Percentiles rank a stretch among this genome's conserved stretches.
Evolutionary conservation across 2,329 filamentous ascomycete species (phyloP).

Genomic region (Alternaria triticimaculans): DNA sequence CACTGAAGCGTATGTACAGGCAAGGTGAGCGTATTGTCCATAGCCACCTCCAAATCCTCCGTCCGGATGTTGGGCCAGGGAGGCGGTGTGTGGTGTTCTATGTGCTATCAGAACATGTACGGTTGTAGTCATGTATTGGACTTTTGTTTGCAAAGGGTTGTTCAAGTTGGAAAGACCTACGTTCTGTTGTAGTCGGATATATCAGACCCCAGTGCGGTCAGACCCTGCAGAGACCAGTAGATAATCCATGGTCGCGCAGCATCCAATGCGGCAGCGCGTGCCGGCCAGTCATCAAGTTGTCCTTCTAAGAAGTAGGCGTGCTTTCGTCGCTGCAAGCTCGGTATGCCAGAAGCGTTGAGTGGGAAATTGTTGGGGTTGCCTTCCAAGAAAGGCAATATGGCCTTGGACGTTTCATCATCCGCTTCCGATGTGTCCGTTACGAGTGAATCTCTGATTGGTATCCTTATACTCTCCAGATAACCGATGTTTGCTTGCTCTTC

Average conservation of each 20-base stretch:
- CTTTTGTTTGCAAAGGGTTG: background rate
- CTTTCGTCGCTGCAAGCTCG: slow-evolving; percentile 69
- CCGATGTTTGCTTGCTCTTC: slow-evolving; percentile 39
- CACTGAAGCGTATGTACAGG: slow-evolving; percentile 84
- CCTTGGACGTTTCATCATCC: slow-evolving; percentile 72
- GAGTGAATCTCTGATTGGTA: slow-evolving; percentile 70
- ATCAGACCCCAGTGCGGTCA: slow-evolving; percentile 80
- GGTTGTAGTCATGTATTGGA: background rate
- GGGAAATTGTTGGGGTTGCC: slow-evolving; percentile 58
- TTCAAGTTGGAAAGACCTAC: slow-evolving; percentile 48
- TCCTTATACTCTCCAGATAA: slow-evolving; percentile 38
- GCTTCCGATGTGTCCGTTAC: slow-evolving; percentile 70
- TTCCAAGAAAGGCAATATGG: slow-evolving; percentile 72
- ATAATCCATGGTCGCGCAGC: slow-evolving; percentile 91
- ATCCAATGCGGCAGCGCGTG: slow-evolving; percentile 76
- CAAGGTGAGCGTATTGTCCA: slow-evolving; percentile 87
- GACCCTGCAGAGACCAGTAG: slow-evolving; percentile 85
- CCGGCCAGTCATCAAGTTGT: slow-evolving; percentile 67
- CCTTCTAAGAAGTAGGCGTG: slow-evolving; percentile 68
- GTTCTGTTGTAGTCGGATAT: slow-evolving; percentile 68
- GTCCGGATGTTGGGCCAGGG: slow-evolving; percentile 77
- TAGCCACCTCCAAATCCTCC: slow-evolving; percentile 96
- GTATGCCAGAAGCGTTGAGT: slow-evolving; percentile 76
- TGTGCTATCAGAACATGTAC: slow-evolving; percentile 18
- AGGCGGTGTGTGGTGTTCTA: slow-evolving; percentile 74